phyloP scores from a whole-genome alignment of 805 yeast genomes.

The Myxozyma sirexii region DNA sequence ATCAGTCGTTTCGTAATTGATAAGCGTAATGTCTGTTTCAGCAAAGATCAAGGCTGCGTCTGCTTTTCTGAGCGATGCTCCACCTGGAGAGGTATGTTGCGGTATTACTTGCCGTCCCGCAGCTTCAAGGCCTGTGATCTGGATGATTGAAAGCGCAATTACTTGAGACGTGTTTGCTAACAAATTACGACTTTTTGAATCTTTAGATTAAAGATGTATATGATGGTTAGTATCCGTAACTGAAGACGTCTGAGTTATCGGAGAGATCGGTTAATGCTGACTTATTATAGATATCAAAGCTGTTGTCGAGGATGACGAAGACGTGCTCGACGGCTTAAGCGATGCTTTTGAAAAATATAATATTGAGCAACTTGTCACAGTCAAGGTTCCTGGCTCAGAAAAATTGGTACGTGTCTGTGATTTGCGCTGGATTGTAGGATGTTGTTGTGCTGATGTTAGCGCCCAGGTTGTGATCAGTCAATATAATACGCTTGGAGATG shows the following conservation, averaged over 20 bases:
- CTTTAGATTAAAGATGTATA: constrained; percentile 39
- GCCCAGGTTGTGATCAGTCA: constrained; percentile 49
- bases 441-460: neutral
- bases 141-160: neutral
- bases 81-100: constrained; percentile 55
- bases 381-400: constrained; percentile 41
- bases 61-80: constrained; percentile 52
- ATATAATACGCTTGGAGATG: constrained; percentile 53
- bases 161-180: neutral
- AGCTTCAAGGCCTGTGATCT: neutral
- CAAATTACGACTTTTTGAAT: neutral
- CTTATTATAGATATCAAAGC: constrained; percentile 47
- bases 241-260: constrained; percentile 29
- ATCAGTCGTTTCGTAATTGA: neutral
- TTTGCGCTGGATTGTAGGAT: neutral
- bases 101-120: constrained; percentile 33
- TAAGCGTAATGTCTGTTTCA: constrained; percentile 8
- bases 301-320: constrained; percentile 48
- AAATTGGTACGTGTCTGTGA: constrained; percentile 18
- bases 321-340: constrained; percentile 39
- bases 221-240: constrained; percentile 39
- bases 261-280: constrained; percentile 38
- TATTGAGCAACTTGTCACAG: constrained; percentile 45
- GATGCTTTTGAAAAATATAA: constrained; percentile 49
- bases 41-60: constrained; percentile 34